Evolutionary conservation across 176 grass and related monocot species (phyloP).

Genomic region (Oryza brachyantha): DNA sequence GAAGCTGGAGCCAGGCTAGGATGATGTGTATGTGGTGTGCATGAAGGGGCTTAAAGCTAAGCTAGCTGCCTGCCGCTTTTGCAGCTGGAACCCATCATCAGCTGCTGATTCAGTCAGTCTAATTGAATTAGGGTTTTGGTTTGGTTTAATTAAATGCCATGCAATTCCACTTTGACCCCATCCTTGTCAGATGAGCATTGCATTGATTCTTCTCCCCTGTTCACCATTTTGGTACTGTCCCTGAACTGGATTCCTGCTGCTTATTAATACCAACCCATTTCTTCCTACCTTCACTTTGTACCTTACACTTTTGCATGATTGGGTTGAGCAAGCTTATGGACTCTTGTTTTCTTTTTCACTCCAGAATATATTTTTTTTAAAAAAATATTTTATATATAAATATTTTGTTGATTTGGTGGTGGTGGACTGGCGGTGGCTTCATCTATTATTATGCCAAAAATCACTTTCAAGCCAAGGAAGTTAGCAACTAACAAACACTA

Average conservation of each 20-base stretch:
- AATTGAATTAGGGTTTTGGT: neutral
- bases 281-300: neutral
- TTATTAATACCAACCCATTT: neutral
- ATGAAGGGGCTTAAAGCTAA: neutral
- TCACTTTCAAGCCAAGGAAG: conserved; percentile 44
- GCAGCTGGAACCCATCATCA: conserved; percentile 51
- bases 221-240: conserved; percentile 29
- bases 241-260: conserved; percentile 15
- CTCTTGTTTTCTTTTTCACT: neutral
- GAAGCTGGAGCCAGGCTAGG: conserved; percentile 49
- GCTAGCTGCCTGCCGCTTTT: neutral
- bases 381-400: too few species aligned
- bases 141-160: conserved; percentile 17
- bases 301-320: conserved; percentile 6
- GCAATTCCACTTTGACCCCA: conserved; percentile 34
- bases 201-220: conserved; percentile 33
- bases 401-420: neutral
- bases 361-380: too few species aligned
- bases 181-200: conserved; percentile 39
- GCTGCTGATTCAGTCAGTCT: conserved; percentile 26
- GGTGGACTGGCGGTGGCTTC: neutral
- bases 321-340: neutral
- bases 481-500: neutral
- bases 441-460: conserved; percentile 18
- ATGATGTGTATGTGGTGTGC: conserved; percentile 27